phyloP scores from a whole-genome alignment of 2,329 filamentous ascomycete species.

The Macroventuria anomochaeta region DNA sequence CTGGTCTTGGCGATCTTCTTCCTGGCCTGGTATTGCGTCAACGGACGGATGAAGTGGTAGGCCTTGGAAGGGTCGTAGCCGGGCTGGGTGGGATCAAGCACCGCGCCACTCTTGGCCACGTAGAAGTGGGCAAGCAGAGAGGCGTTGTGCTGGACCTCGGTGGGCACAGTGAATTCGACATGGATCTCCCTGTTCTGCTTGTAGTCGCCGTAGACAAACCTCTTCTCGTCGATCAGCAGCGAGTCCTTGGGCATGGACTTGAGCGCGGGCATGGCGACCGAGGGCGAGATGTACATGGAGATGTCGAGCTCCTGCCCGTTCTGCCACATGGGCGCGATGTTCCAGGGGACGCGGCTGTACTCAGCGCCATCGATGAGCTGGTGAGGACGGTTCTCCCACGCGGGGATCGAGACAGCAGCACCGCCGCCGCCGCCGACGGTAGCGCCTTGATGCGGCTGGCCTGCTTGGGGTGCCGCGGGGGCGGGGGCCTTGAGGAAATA shows the following conservation, averaged over 20 bases:
- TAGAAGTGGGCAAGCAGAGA: slow-evolving; percentile 97
- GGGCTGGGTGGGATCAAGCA: slow-evolving; percentile 75
- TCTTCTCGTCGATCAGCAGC: slow-evolving; percentile 79
- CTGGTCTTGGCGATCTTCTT: slow-evolving; percentile 89
- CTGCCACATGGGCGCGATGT: slow-evolving; percentile 87
- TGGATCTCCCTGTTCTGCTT: slow-evolving; percentile 79
- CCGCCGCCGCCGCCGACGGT: slow-evolving; percentile 25
- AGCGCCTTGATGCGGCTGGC: slow-evolving; percentile 19
- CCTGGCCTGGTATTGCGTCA: slow-evolving; percentile 89
- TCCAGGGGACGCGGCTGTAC: slow-evolving; percentile 70
- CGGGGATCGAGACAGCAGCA: slow-evolving; percentile 44
- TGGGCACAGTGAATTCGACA: slow-evolving; percentile 77
- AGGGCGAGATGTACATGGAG: slow-evolving; percentile 81
- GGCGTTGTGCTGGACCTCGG: slow-evolving; percentile 84
- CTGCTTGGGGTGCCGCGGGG: slow-evolving; percentile 6
- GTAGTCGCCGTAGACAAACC: slow-evolving; percentile 79
- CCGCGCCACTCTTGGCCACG: slow-evolving; percentile 75
- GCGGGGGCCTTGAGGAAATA: slow-evolving; percentile 55
- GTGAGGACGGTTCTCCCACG: slow-evolving; percentile 45
- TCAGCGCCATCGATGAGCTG: slow-evolving; percentile 60
- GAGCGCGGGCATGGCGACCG: slow-evolving; percentile 71
- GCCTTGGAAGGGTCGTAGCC: slow-evolving; percentile 78
- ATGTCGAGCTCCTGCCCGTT: slow-evolving; percentile 80
- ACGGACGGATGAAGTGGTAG: slow-evolving; percentile 80
- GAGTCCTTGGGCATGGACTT: slow-evolving; percentile 69